Conservation (phyloP, 345 rosid species). For the Eucalyptus grandis region DNA sequence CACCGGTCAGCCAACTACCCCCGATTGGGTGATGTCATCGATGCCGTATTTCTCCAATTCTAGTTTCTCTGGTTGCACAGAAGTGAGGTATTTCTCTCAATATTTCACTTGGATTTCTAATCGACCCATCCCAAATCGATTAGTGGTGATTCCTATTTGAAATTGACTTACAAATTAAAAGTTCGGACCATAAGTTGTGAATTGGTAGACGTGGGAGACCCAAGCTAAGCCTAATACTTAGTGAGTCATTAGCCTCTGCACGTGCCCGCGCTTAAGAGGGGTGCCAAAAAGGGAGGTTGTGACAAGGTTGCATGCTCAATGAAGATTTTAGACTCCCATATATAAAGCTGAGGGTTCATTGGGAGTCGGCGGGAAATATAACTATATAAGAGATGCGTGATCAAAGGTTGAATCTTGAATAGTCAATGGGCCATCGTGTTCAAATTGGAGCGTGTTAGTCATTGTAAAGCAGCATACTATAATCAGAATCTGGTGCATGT, state of each 20-base stretch:
- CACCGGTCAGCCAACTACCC: rapidly evolving
- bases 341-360: neutral
- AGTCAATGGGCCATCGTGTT: neutral
- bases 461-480: neutral
- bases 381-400: neutral
- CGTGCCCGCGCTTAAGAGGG: rapidly evolving
- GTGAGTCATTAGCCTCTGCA: rapidly evolving
- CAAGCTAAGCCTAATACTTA: too few relatives aligned
- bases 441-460: neutral
- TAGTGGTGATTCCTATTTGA: too few relatives aligned
- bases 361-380: neutral
- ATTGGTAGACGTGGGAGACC: rapidly evolving
- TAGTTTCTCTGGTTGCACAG: too few relatives aligned
- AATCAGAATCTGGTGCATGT: neutral
- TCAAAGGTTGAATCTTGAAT: neutral
- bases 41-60: neutral
- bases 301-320: neutral
- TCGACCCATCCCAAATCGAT: rapidly evolving
- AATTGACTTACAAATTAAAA: too few relatives aligned
- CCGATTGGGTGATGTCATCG: rapidly evolving
- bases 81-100: too few relatives aligned
- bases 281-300: too few relatives aligned
- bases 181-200: rapidly evolving
- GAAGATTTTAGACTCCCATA: neutral
- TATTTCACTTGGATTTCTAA: too few relatives aligned